These are phyloP conservation scores for Heliamphora exappendiculata DNA, from an alignment of 148 eudicot species.

Conservation along the genomic window DNA sequence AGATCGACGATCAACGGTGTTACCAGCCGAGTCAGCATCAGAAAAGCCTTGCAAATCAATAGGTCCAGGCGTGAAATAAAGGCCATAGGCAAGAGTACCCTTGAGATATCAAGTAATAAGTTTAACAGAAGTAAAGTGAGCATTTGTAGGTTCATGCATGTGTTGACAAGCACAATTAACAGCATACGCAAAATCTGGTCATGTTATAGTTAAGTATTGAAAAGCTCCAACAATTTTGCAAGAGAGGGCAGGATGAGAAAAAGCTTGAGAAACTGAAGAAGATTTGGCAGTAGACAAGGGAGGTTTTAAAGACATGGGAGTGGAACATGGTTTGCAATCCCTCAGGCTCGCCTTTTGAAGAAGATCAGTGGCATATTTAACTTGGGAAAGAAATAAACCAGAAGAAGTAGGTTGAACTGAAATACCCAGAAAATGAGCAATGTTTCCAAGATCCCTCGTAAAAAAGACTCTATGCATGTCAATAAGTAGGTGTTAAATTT, in stretches of 20 bases:
- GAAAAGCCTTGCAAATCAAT: neutral
- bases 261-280: neutral
- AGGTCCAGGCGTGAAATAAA: neutral
- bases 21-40: neutral
- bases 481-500: too few species aligned
- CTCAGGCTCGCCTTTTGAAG: neutral
- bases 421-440: neutral
- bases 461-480: too few species aligned
- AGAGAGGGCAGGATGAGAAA: neutral
- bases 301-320: neutral
- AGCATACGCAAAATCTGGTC: neutral
- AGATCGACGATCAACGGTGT: neutral
- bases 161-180: neutral
- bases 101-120: neutral
- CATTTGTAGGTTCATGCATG: too few species aligned
- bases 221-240: neutral
- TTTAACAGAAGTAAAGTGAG: neutral
- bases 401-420: neutral
- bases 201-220: too few species aligned
- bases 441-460: too few species aligned
- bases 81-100: neutral
- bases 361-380: neutral
- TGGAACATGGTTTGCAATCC: neutral
- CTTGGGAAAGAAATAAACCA: neutral
- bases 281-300: neutral